Conservation (phyloP, 495 filamentous ascomycete genomes). For the Tetracladium setigerum region DNA sequence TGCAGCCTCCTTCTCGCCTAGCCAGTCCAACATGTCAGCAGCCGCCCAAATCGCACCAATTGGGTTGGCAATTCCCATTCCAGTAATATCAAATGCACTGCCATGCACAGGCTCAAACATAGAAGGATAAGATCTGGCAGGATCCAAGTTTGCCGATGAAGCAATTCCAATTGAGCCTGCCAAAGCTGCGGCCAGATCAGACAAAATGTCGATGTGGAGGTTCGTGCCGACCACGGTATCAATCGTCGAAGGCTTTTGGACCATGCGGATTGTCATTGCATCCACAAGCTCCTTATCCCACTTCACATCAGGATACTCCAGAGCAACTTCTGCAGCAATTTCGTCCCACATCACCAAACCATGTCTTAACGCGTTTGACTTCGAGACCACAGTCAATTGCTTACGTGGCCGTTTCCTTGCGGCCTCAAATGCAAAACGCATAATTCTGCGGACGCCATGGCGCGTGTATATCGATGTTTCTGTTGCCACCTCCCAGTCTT, state of each 20-base stretch:
- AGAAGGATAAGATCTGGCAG: conserved; percentile 47
- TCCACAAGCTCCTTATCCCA: conserved; percentile 52
- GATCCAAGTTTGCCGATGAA: conserved; percentile 66
- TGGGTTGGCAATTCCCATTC: conserved; percentile 62
- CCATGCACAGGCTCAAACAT: conserved; percentile 74
- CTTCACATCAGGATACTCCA: conserved; percentile 42
- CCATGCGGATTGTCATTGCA: conserved; percentile 48
- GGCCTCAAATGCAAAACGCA: conserved; percentile 46
- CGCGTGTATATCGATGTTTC: conserved; percentile 46
- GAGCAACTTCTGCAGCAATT: conserved; percentile 34
- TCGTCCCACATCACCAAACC: conserved; percentile 52
- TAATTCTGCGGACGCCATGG: conserved; percentile 41
- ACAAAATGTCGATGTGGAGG: conserved; percentile 46
- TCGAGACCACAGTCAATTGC: conserved; percentile 45
- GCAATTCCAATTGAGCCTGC: conserved; percentile 71
- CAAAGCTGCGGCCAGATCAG: conserved; percentile 68
- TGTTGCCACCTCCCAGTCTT: conserved; percentile 43
- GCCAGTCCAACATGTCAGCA: conserved; percentile 58
- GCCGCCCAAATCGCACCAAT: conserved; percentile 60
- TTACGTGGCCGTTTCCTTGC: conserved; percentile 38
- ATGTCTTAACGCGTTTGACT: conserved; percentile 48
- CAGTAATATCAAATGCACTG: conserved; percentile 60
- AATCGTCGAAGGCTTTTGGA: conserved; percentile 38
- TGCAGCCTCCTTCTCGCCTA: conserved; percentile 47
- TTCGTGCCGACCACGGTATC: conserved; percentile 48